Evolutionary conservation across 805 yeast species (phyloP).

Genomic region (Ogataea saltuana): DNA sequence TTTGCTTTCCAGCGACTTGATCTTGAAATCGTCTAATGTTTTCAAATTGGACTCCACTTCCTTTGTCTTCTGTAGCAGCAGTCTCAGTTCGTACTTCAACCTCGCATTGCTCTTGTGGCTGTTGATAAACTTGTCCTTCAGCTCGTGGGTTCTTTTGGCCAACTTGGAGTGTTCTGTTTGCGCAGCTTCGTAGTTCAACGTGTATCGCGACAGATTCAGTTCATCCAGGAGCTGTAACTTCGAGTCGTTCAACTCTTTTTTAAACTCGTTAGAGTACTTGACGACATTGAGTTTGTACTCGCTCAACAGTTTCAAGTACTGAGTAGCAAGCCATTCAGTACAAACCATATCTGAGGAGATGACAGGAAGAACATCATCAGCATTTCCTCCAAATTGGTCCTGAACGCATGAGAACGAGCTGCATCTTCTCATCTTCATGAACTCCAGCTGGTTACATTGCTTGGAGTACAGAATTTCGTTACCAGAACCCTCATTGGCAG

Average conservation of each 20-base stretch:
- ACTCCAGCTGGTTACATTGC: slow-evolving; percentile 4
- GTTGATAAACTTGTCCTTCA: slow-evolving; percentile 45
- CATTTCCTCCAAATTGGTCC: slow-evolving; percentile 13
- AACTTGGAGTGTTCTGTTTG: slow-evolving; percentile 22
- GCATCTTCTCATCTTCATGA: slow-evolving; percentile 31
- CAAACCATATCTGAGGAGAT: slow-evolving; percentile 20
- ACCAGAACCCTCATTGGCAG: slow-evolving; percentile 27
- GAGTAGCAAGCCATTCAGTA: slow-evolving; percentile 30
- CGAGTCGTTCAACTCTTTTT: slow-evolving; percentile 16
- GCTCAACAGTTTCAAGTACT: slow-evolving; percentile 23
- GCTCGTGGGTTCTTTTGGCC: slow-evolving; percentile 27
- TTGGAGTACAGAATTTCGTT: slow-evolving; percentile 14
- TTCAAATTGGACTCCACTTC: slow-evolving; percentile 62
- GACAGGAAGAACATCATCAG: slow-evolving; percentile 20
- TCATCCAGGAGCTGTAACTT: slow-evolving; percentile 24
- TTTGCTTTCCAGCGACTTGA: slow-evolving; percentile 21
- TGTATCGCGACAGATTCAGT: slow-evolving; percentile 14
- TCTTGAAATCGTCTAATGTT: slow-evolving; percentile 41
- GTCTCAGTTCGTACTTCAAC: slow-evolving; percentile 63
- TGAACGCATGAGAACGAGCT: slow-evolving; percentile 37
- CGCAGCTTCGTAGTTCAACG: slow-evolving; percentile 13
- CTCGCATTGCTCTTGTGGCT: slow-evolving; percentile 58
- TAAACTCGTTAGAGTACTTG: slow-evolving; percentile 19
- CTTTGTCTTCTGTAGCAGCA: slow-evolving; percentile 57
- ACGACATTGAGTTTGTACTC: slow-evolving; percentile 25